A percentile compares a stretch with the other conserved stretches of the same genome.
Evolutionary conservation across 139 green algal genomes (phyloP).

Genomic region (Chlamydomonas applanata): DNA sequence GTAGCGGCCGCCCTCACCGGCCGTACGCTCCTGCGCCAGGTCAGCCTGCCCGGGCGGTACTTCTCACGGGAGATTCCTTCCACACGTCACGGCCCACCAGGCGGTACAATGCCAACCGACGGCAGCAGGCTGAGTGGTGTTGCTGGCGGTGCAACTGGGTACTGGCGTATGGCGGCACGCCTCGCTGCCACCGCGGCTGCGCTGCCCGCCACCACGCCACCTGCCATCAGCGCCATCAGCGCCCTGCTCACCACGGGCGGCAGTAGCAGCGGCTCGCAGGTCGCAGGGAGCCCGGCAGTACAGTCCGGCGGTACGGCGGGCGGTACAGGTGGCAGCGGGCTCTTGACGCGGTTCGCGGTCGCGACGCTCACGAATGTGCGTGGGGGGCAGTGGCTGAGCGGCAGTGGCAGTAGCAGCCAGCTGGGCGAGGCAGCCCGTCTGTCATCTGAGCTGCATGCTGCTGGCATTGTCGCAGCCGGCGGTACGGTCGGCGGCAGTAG

Average conservation of each 20-base stretch:
- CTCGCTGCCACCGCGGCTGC: background rate
- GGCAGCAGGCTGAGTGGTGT: no score
- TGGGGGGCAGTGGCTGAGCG: no score
- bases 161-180: background rate
- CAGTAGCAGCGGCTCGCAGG: background rate
- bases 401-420: no score
- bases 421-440: no score
- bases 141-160: background rate
- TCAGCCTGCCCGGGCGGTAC: background rate
- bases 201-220: background rate
- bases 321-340: background rate
- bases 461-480: no score
- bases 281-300: background rate
- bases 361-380: background rate
- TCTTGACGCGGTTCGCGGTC: conserved; percentile 1
- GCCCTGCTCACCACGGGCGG: background rate
- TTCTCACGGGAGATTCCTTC: conserved; percentile 1
- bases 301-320: background rate
- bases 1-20: background rate
- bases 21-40: background rate
- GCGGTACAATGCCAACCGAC: background rate
- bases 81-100: no score
- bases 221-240: background rate
- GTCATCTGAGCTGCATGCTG: no score
- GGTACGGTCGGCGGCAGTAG: no score